Percentiles rank a stretch among this genome's conserved stretches.
phyloP scores from a whole-genome alignment of 1,284 basidiomycete genomes.

The Xanthoconium separans region DNA sequence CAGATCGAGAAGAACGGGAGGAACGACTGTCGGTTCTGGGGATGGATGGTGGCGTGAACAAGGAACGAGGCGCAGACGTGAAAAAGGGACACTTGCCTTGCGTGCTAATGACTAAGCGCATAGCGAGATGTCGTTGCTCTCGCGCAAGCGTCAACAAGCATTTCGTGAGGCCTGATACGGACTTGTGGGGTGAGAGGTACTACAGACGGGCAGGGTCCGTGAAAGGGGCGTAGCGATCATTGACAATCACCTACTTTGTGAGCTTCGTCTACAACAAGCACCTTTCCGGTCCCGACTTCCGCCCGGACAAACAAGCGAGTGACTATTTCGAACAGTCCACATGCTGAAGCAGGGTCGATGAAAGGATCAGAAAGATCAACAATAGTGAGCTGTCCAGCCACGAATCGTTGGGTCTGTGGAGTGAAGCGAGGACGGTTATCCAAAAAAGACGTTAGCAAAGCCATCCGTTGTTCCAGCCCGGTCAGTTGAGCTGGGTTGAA shows the following conservation, averaged over 20 bases:
- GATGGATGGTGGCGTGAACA: not conserved
- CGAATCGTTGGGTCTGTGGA: slow-evolving; percentile 39
- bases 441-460: slow-evolving; percentile 53
- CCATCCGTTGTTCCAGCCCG: slow-evolving; percentile 58
- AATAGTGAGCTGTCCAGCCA: slow-evolving; percentile 56
- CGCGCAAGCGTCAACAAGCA: slow-evolving; percentile 59
- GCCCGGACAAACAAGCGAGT: slow-evolving; percentile 64
- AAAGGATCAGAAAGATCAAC: slow-evolving; percentile 72
- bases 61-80: not conserved
- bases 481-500: slow-evolving; percentile 54
- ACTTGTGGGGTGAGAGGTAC: slow-evolving; percentile 56
- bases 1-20: slow-evolving; percentile 64
- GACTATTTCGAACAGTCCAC: slow-evolving; percentile 68
- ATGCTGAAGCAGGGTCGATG: slow-evolving; percentile 63
- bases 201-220: slow-evolving; percentile 25
- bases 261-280: slow-evolving; percentile 71
- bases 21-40: slow-evolving; percentile 72
- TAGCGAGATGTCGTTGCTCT: slow-evolving; percentile 69
- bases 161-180: slow-evolving; percentile 54
- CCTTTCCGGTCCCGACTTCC: slow-evolving; percentile 61
- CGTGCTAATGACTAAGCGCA: slow-evolving; percentile 71
- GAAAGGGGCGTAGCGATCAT: not conserved
- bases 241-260: slow-evolving; percentile 56
- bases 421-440: slow-evolving; percentile 22
- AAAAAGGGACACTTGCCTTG: slow-evolving; percentile 45